Evolutionary conservation across 1,284 basidiomycete species (phyloP).

Genomic region (Thecaphora frezii): DNA sequence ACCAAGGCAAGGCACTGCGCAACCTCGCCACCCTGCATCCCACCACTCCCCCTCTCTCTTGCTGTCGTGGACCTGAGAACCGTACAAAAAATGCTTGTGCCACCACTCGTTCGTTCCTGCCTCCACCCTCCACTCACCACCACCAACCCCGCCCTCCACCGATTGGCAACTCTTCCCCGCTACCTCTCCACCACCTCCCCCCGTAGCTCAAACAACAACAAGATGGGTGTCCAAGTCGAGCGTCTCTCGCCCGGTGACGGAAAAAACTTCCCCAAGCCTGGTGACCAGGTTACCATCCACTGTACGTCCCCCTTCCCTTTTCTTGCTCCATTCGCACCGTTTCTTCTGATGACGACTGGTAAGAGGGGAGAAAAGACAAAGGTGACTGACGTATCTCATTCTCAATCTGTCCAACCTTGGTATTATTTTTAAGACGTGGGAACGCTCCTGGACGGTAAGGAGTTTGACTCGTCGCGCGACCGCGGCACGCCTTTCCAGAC

Average conservation of each 20-base stretch:
- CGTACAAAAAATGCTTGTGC: no score
- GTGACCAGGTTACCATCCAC: constrained; percentile 53
- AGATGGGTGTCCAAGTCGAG: constrained; percentile 57
- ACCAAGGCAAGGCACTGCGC: no score
- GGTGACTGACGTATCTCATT: no score
- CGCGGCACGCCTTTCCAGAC: constrained; percentile 53
- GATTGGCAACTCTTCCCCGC: neutral
- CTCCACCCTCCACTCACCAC: no score
- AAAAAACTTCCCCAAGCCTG: constrained; percentile 55
- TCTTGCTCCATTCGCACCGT: neutral
- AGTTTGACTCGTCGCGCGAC: constrained; percentile 59
- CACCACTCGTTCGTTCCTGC: no score
- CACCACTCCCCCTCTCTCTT: no score
- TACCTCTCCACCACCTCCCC: neutral
- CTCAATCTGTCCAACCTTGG: no score
- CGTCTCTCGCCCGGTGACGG: constrained; percentile 57
- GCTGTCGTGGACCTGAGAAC: no score
- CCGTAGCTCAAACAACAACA: neutral
- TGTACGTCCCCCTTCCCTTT: constrained; percentile 6
- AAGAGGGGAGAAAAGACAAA: no score
- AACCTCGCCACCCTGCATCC: no score
- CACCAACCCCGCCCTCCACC: neutral
- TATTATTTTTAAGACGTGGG: constrained; percentile 31
- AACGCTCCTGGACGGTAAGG: constrained; percentile 43
- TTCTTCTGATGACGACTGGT: no score